These are phyloP conservation scores for Pouteria campechiana DNA, from an alignment of 179 eudicot genomes.

Conservation along the genomic window DNA sequence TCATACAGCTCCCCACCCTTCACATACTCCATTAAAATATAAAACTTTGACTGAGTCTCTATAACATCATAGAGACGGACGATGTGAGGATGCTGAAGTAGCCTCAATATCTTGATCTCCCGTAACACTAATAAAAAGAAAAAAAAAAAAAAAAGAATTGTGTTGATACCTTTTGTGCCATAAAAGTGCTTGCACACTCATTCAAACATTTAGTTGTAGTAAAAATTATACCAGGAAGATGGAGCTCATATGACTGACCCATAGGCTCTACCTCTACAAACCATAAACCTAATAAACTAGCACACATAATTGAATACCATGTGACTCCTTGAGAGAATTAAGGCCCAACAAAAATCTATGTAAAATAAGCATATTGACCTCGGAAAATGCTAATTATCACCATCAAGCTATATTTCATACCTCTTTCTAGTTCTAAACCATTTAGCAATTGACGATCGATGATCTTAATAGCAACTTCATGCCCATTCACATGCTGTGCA, in stretches of 20 bases:
- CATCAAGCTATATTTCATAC: constrained; percentile 11
- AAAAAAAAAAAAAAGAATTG: background rate
- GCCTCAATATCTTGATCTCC: constrained; percentile 36
- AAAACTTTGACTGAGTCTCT: constrained; percentile 37
- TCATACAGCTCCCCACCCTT: constrained; percentile 40
- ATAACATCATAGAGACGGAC: constrained; percentile 49
- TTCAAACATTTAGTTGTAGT: background rate
- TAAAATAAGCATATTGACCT: no score
- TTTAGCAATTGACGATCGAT: constrained; percentile 43
- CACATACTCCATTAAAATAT: constrained; percentile 43
- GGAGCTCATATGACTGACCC: no score
- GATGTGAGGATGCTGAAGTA: constrained; percentile 39
- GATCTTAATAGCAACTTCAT: constrained; percentile 47
- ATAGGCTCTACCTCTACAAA: no score
- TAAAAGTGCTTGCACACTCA: background rate
- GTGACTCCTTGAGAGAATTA: background rate
- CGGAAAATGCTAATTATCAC: no score
- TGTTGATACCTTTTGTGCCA: background rate
- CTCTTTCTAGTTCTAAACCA: constrained; percentile 44
- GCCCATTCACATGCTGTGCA: constrained; percentile 41
- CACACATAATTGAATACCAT: no score
- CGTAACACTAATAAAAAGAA: constrained; percentile 23
- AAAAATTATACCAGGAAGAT: background rate
- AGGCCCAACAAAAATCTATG: background rate
- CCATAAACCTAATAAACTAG: no score